phyloP scores from a whole-genome alignment of 805 yeast species.

The Candida bentonensis region DNA sequence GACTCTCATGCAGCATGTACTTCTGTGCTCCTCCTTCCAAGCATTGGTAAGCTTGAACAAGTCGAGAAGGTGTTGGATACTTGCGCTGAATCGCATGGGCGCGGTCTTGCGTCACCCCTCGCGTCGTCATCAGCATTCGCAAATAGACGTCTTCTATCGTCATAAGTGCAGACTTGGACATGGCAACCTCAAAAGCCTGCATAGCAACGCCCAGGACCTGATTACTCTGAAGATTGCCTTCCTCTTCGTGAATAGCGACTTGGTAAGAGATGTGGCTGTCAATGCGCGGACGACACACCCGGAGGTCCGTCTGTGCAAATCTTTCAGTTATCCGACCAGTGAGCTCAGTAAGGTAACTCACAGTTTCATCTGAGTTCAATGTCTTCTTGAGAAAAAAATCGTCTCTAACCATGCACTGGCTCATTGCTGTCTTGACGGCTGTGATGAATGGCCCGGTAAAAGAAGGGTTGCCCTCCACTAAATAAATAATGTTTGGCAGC shows the following conservation, averaged over 20 bases:
- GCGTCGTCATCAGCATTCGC: constrained; percentile 60
- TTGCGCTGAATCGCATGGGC: constrained; percentile 62
- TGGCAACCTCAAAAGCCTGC: constrained; percentile 45
- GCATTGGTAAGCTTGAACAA: constrained; percentile 44
- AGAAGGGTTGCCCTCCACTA: constrained; percentile 51
- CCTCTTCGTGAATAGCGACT: constrained; percentile 10
- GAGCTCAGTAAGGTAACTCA: constrained; percentile 37
- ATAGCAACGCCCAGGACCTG: constrained; percentile 19
- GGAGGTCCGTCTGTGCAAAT: constrained; percentile 24
- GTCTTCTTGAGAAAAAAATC: constrained; percentile 58
- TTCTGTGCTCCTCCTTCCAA: constrained; percentile 16
- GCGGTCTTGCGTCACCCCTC: constrained; percentile 74
- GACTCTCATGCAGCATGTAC: constrained; percentile 19
- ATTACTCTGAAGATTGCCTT: constrained; percentile 25
- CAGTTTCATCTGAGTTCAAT: constrained; percentile 60
- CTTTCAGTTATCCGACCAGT: constrained; percentile 30
- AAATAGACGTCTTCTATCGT: constrained; percentile 68
- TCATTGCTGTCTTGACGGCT: constrained; percentile 52
- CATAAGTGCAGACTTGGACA: constrained; percentile 55
- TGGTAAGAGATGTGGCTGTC: constrained; percentile 26
- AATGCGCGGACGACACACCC: constrained; percentile 40
- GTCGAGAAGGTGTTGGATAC: constrained; percentile 53
- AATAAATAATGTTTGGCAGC: constrained; percentile 50
- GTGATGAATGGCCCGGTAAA: constrained; percentile 15
- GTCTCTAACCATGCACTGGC: constrained; percentile 51